Conservation (phyloP, 495 filamentous ascomycete species). For the Penicilliopsis zonata region DNA sequence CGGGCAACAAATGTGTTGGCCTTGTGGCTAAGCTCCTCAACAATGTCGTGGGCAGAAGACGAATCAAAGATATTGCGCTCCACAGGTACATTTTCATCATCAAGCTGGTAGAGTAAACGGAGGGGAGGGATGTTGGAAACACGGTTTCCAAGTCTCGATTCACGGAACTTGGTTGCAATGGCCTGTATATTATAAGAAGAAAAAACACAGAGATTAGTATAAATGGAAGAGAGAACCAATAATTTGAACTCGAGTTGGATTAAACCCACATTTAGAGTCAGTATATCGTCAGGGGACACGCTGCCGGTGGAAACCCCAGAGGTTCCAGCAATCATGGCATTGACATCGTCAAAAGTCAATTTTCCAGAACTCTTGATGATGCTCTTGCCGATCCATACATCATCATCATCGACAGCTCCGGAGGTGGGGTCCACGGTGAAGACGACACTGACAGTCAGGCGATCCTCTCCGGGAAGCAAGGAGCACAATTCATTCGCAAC, state of each 20-base stretch:
- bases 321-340: constrained; percentile 57
- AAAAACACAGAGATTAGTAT: constrained; percentile 13
- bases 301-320: constrained; percentile 44
- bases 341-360: constrained; percentile 72
- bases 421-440: constrained; percentile 74
- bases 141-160: constrained; percentile 69
- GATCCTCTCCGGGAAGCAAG: constrained; percentile 71
- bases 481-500: constrained; percentile 81
- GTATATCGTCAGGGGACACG: constrained; percentile 57
- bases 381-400: constrained; percentile 88
- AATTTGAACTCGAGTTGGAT: too few species aligned
- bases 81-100: constrained; percentile 95
- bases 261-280: constrained; percentile 63
- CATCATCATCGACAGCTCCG: constrained; percentile 63
- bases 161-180: constrained; percentile 77
- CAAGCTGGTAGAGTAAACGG: constrained; percentile 83
- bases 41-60: constrained; percentile 77
- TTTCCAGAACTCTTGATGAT: constrained; percentile 84
- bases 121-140: constrained; percentile 69
- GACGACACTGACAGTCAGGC: constrained; percentile 83
- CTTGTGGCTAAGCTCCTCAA: constrained; percentile 89
- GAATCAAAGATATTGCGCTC: constrained; percentile 94
- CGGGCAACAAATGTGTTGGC: constrained; percentile 82
- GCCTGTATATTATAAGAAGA: constrained; percentile 27
- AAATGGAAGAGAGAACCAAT: constrained; percentile 1